Conservation (phyloP, 345 rosid genomes). For the Passiflora organensis region DNA sequence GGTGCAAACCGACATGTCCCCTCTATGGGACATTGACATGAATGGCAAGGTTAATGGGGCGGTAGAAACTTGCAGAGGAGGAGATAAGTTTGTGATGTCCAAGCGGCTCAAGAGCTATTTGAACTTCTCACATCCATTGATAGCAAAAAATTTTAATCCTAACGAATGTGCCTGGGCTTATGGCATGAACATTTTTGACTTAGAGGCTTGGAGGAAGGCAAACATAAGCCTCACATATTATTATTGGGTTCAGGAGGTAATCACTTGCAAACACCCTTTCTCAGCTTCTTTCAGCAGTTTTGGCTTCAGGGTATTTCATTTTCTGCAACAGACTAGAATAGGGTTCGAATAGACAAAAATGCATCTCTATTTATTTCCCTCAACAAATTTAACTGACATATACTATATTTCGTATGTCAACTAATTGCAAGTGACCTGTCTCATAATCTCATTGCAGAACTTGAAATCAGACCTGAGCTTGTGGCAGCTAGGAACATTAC, state of each 20-base stretch:
- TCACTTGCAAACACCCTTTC: neutral
- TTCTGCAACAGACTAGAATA: too few species aligned
- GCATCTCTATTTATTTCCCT: too few species aligned
- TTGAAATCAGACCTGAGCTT: constrained; percentile 87
- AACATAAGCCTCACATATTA: constrained; percentile 86
- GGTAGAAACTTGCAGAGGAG: constrained; percentile 82
- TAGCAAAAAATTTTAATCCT: constrained; percentile 57
- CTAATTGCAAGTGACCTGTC: neutral
- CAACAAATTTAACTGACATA: too few species aligned
- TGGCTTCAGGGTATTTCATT: too few species aligned
- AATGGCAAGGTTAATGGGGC: constrained; percentile 92
- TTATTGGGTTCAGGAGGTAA: constrained; percentile 88
- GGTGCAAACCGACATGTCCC: constrained; percentile 84
- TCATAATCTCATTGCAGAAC: constrained; percentile 50
- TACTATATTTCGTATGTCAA: neutral
- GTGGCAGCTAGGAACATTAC: constrained; percentile 95
- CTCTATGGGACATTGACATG: constrained; percentile 90
- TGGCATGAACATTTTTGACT: constrained; percentile 91
- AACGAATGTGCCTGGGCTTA: constrained; percentile 96
- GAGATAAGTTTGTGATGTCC: constrained; percentile 78
- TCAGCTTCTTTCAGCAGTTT: too few species aligned
- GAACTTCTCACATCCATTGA: constrained; percentile 82
- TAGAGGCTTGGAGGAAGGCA: constrained; percentile 86
- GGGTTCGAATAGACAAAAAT: too few species aligned
- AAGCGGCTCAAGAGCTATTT: constrained; percentile 79